Evolutionary conservation across 2,329 filamentous ascomycete species (phyloP).

Genomic region (Neofusicoccum ribis): DNA sequence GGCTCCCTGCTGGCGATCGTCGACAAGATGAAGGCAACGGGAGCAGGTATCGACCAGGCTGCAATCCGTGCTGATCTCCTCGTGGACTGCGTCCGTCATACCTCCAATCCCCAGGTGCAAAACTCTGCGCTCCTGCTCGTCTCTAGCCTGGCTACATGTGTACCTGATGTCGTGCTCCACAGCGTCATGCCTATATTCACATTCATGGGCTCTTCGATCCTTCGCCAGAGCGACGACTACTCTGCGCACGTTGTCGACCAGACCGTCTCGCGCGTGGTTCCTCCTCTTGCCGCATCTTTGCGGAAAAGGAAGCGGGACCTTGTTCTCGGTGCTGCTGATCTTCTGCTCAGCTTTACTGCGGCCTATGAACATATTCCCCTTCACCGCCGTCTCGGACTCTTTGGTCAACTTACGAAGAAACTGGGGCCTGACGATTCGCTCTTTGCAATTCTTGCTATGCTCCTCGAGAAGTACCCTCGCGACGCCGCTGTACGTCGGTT

Average conservation of each 20-base stretch:
- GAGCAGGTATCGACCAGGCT: slow-evolving; percentile 70
- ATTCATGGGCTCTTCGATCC: slow-evolving; percentile 89
- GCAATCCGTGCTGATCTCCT: slow-evolving; percentile 85
- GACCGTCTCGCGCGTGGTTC: slow-evolving; percentile 92
- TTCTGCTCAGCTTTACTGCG: slow-evolving; percentile 92
- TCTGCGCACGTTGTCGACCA: slow-evolving; percentile 91
- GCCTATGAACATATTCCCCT: slow-evolving; percentile 95
- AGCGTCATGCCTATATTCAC: slow-evolving; percentile 99
- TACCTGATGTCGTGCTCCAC: slow-evolving; percentile 88
- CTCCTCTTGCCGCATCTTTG: slow-evolving; percentile 83
- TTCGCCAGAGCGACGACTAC: slow-evolving; percentile 93
- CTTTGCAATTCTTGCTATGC: slow-evolving; percentile 82
- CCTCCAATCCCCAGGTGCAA: slow-evolving; percentile 88
- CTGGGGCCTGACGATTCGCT: slow-evolving; percentile 84
- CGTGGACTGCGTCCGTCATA: slow-evolving; percentile 90
- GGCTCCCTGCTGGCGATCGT: slow-evolving; percentile 82
- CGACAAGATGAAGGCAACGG: slow-evolving; percentile 64
- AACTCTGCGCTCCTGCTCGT: slow-evolving; percentile 87
- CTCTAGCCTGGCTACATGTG: slow-evolving; percentile 80
- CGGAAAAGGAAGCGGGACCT: slow-evolving; percentile 75
- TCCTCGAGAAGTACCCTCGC: slow-evolving; percentile 85
- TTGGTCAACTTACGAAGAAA: slow-evolving; percentile 80
- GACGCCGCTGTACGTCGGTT: slow-evolving; percentile 74
- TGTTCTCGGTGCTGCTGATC: slow-evolving; percentile 79
- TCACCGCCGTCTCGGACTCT: slow-evolving; percentile 79